phyloP scores from a whole-genome alignment of 352 stramenopile species.

The Globisporangium uncinulatum region DNA sequence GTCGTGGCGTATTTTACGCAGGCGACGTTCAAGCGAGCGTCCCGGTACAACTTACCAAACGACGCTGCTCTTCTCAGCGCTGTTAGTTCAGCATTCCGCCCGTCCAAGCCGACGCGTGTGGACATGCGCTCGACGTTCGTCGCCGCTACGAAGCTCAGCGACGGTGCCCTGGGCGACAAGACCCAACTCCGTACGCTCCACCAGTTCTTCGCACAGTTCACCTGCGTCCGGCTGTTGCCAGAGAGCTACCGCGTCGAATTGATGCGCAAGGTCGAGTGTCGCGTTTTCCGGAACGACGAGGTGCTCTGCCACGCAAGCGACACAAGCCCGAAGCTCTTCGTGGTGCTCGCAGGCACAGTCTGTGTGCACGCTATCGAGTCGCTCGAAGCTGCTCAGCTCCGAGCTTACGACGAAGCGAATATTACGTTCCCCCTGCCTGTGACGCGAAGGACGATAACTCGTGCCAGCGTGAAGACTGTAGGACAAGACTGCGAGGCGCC shows the following conservation, averaged over 20 bases:
- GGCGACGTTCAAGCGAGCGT: constrained; percentile 27
- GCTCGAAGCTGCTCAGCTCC: constrained; percentile 15
- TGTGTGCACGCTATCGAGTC: constrained; percentile 24
- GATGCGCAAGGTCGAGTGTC: constrained; percentile 23
- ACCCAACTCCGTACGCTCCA: not conserved
- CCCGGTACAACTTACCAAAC: constrained; percentile 30
- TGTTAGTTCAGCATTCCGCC: constrained; percentile 15
- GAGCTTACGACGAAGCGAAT: constrained; percentile 1
- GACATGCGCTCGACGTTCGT: constrained; percentile 10
- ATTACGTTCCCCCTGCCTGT: constrained; percentile 5
- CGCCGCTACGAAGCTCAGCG: constrained; percentile 5
- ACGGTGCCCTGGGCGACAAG: not conserved
- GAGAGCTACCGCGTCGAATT: constrained; percentile 21
- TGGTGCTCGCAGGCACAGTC: constrained; percentile 33
- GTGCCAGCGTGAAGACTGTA: not conserved
- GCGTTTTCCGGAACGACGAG: constrained; percentile 23
- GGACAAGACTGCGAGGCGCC: constrained; percentile 4
- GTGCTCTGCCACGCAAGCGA: constrained; percentile 17
- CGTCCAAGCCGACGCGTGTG: constrained; percentile 2
- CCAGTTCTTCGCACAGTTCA: constrained; percentile 31
- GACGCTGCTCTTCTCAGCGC: constrained; percentile 16
- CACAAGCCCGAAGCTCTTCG: constrained; percentile 19
- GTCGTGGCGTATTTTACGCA: constrained; percentile 33
- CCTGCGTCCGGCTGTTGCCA: constrained; percentile 34
- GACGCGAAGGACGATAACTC: not conserved